These are phyloP conservation scores for Ceriops tagal DNA, from an alignment of 345 rosid genomes.

Conservation along the genomic window DNA sequence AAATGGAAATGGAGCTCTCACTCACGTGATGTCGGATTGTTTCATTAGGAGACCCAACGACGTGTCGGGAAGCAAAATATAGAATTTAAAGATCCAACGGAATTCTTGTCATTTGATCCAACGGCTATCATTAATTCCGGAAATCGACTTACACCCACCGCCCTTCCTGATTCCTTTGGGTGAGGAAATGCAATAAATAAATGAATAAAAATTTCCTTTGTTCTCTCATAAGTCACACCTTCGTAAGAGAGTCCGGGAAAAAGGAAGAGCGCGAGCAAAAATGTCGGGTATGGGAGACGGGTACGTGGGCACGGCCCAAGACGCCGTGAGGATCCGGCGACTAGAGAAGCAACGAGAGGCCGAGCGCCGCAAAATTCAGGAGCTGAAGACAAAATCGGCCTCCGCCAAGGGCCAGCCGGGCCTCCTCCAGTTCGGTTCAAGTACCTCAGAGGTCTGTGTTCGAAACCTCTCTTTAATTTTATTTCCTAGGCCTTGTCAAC, in stretches of 20 bases:
- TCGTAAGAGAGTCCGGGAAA: background rate
- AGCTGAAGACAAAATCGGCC: constrained; percentile 83
- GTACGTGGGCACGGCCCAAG: constrained; percentile 98
- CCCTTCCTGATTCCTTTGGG: too few relatives aligned
- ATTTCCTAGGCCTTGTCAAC: background rate
- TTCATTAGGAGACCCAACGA: too few relatives aligned
- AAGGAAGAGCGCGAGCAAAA: constrained; percentile 16
- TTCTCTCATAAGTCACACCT: too few relatives aligned
- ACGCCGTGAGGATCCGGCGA: constrained; percentile 95
- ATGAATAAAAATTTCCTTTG: too few relatives aligned
- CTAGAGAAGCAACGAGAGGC: constrained; percentile 98
- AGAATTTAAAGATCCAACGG: too few relatives aligned
- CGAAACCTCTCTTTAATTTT: background rate
- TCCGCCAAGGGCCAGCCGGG: constrained; percentile 82
- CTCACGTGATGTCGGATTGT: too few relatives aligned
- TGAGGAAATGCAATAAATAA: too few relatives aligned
- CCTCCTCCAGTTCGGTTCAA: constrained; percentile 94
- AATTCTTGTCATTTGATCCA: too few relatives aligned
- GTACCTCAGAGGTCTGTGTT: constrained; percentile 75
- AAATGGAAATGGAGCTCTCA: too few relatives aligned
- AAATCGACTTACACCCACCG: too few relatives aligned
- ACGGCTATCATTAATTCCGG: too few relatives aligned
- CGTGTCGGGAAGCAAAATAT: too few relatives aligned
- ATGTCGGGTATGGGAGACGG: constrained; percentile 99
- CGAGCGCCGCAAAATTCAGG: constrained; percentile 93